A percentile compares a stretch with the other conserved stretches of the same genome.
Evolutionary conservation across 768 basidiomycete genomes (phyloP).

Genomic region (Tylopilus subfusipes): DNA sequence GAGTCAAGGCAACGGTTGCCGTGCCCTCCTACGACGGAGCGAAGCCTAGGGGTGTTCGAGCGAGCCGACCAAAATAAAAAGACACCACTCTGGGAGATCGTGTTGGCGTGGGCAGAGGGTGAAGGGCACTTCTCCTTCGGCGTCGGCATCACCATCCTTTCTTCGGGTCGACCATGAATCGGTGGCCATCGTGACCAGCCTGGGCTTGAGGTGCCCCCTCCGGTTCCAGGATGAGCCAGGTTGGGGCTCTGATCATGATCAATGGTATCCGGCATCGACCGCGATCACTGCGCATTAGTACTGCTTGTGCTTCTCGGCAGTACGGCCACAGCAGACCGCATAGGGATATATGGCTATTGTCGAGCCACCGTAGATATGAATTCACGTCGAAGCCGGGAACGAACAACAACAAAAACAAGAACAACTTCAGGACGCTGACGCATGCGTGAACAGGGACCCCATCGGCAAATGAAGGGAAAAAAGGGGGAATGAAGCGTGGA

Average conservation of each 20-base stretch:
- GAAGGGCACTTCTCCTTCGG: too few species aligned
- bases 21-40: background rate
- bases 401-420: background rate
- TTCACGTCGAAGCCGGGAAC: background rate
- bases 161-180: background rate
- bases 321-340: slow-evolving; percentile 7
- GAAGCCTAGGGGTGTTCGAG: too few species aligned
- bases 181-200: too few species aligned
- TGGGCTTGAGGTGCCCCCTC: background rate
- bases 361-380: slow-evolving; percentile 12
- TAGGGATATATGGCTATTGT: slow-evolving; percentile 3
- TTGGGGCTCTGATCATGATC: background rate
- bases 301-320: background rate
- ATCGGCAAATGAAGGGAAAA: background rate
- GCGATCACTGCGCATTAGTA: slow-evolving; percentile 17
- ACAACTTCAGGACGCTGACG: background rate
- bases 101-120: too few species aligned
- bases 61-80: background rate
- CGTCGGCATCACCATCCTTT: background rate
- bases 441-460: background rate
- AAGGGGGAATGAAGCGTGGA: background rate
- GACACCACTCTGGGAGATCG: background rate
- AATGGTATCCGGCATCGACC: slow-evolving; percentile 11
- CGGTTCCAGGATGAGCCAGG: background rate
- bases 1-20: background rate